Percentiles rank a stretch among this genome's conserved stretches.
Conservation (phyloP, 2,329 filamentous ascomycete genomes). For the Fusarium pilosicola region DNA sequence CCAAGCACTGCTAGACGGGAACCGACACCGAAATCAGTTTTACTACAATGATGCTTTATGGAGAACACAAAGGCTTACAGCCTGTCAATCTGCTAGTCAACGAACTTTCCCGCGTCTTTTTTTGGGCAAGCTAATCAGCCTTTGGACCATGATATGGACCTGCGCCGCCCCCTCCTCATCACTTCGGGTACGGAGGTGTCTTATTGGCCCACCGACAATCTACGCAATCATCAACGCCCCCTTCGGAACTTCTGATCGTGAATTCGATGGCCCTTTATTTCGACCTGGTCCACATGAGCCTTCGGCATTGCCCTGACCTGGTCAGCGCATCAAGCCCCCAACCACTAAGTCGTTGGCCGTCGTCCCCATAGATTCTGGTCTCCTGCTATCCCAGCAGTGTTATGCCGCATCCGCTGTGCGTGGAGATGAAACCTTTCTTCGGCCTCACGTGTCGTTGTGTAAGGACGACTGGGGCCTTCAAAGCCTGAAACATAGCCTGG, state of each 20-base stretch:
- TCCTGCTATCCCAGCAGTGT: slow-evolving; percentile 34
- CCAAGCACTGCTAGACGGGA: slow-evolving; percentile 30
- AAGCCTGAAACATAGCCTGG: slow-evolving; percentile 41
- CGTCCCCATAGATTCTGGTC: slow-evolving; percentile 26
- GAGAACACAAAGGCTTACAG: slow-evolving; percentile 40
- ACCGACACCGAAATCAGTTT: slow-evolving; percentile 35
- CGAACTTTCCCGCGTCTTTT: slow-evolving; percentile 29
- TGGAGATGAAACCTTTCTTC: slow-evolving; percentile 44
- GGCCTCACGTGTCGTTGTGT: slow-evolving; percentile 43
- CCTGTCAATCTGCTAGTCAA: slow-evolving; percentile 20
- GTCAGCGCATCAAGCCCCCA: slow-evolving; percentile 22
- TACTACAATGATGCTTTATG: slow-evolving; percentile 25
- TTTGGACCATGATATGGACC: slow-evolving; percentile 26
- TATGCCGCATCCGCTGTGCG: slow-evolving; percentile 40
- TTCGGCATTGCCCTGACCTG: slow-evolving; percentile 26
- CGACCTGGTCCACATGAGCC: slow-evolving; percentile 28
- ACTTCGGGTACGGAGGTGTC: slow-evolving; percentile 45
- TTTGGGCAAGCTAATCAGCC: slow-evolving; percentile 24
- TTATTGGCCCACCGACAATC: slow-evolving; percentile 42
- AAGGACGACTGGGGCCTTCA: slow-evolving; percentile 30
- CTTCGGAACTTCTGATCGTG: slow-evolving; percentile 35
- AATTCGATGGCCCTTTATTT: slow-evolving; percentile 33
- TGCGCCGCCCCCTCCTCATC: slow-evolving; percentile 36
- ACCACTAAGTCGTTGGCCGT: slow-evolving; percentile 23
- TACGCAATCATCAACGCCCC: slow-evolving; percentile 35